phyloP scores from a whole-genome alignment of 768 basidiomycete species.

The Xanthoconium purpureum region DNA sequence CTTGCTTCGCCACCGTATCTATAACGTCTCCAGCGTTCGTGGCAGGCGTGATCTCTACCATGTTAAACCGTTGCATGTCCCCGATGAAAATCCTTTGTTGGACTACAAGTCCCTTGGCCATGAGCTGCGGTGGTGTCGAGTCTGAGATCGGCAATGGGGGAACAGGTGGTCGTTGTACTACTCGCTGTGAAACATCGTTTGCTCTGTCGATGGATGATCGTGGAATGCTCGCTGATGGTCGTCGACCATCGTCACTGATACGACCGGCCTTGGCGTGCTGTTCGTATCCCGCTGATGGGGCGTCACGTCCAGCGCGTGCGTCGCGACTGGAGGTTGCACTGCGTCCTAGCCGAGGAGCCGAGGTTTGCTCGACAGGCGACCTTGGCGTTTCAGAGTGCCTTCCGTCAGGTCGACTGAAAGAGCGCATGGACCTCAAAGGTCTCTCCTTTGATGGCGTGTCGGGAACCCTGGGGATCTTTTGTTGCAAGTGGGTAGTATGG shows the following conservation, averaged over 20 bases:
- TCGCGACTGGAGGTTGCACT: conserved; percentile 31
- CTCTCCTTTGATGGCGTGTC: conserved; percentile 20
- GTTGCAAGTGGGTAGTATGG: conserved; percentile 16
- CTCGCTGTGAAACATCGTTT: conserved; percentile 21
- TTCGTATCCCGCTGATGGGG: conserved; percentile 14
- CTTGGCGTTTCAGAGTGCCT: conserved; percentile 36
- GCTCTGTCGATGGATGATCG: conserved; percentile 25
- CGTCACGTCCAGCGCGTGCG: conserved; percentile 17
- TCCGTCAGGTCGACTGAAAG: conserved; percentile 54
- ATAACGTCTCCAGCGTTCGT: conserved; percentile 78
- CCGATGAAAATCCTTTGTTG: conserved; percentile 79
- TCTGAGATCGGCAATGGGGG: conserved; percentile 38
- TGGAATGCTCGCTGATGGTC: conserved; percentile 16
- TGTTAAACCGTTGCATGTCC: conserved; percentile 71
- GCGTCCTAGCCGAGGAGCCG: conserved; percentile 33
- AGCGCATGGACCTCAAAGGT: conserved; percentile 49
- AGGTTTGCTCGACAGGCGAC: conserved; percentile 28
- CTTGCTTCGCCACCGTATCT: conserved; percentile 59
- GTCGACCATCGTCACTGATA: conserved; percentile 27
- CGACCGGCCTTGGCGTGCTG: conserved; percentile 18
- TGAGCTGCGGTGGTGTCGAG: conserved; percentile 32
- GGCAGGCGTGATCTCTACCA: conserved; percentile 62
- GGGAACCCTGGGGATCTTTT: conserved; percentile 19
- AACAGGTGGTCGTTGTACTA: conserved; percentile 34
- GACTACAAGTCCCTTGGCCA: conserved; percentile 32